phyloP scores from a whole-genome alignment of 1,284 basidiomycete species.

The Caloboletus inedulis region DNA sequence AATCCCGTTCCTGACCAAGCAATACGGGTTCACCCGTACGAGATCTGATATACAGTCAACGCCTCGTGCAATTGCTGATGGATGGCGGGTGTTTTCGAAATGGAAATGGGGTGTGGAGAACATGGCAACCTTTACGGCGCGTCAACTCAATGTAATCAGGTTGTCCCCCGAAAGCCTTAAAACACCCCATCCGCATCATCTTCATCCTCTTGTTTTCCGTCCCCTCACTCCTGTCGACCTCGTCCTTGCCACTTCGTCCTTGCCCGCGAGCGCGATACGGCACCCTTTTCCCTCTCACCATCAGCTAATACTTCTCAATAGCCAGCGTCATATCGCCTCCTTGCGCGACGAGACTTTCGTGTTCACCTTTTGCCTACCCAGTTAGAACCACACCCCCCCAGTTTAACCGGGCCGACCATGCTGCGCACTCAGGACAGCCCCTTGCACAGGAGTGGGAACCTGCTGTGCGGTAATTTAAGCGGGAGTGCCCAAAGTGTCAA shows the following conservation, averaged over 20 bases:
- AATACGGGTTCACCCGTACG: slow-evolving; percentile 2
- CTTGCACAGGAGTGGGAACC: slow-evolving; percentile 16
- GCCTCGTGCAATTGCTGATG: slow-evolving; percentile 29
- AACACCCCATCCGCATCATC: slow-evolving; percentile 5
- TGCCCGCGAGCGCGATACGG: slow-evolving; percentile 1
- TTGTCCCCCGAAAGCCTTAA: slow-evolving; percentile 3
- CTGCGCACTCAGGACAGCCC: slow-evolving; percentile 12
- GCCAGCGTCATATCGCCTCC: background rate
- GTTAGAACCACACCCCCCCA: background rate
- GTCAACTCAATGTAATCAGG: slow-evolving; percentile 6
- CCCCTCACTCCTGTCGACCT: background rate
- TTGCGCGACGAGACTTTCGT: background rate
- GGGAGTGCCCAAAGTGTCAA: slow-evolving; percentile 1
- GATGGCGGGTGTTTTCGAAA: slow-evolving; percentile 18
- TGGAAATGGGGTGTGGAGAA: slow-evolving; percentile 21
- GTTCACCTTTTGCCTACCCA: background rate
- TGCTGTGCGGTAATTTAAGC: slow-evolving; percentile 22
- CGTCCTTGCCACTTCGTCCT: background rate
- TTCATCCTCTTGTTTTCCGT: background rate
- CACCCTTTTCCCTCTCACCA: background rate
- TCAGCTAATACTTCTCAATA: background rate
- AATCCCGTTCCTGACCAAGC: slow-evolving; percentile 3
- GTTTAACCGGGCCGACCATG: slow-evolving; percentile 8
- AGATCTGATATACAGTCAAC: slow-evolving; percentile 6
- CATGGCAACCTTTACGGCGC: slow-evolving; percentile 17